These are phyloP conservation scores for Pterocarpus santalinus DNA, from an alignment of 306 rosid genomes.

Conservation along the genomic window DNA sequence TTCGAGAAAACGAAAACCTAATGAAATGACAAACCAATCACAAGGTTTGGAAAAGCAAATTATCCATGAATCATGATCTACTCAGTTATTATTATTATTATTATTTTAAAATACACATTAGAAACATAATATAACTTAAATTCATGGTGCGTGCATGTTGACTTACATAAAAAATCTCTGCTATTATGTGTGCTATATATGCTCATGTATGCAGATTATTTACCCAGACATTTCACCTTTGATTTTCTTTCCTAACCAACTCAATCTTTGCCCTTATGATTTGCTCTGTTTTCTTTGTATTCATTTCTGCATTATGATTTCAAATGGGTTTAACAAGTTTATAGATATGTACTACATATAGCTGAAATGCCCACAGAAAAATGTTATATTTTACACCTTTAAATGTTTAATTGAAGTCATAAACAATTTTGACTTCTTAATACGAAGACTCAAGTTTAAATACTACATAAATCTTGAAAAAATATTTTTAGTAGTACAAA, in stretches of 20 bases:
- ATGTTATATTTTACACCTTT: no score
- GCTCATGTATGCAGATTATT: background rate
- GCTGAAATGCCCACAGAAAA: no score
- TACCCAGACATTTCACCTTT: background rate
- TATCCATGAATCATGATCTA: background rate
- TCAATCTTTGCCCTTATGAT: background rate
- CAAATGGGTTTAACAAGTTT: background rate
- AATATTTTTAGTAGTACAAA: no score
- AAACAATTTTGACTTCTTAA: no score
- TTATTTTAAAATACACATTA: background rate
- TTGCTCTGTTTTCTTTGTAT: background rate
- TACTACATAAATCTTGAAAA: no score
- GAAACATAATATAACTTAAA: background rate
- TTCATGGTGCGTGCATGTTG: background rate
- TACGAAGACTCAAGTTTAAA: no score
- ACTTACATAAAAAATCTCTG: background rate
- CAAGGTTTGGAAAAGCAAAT: no score
- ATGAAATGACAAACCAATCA: background rate
- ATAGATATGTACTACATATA: no score
- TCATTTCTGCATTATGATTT: background rate
- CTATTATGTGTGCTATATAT: background rate
- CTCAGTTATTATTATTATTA: background rate
- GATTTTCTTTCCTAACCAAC: background rate
- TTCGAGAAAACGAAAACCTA: background rate
- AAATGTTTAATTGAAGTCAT: no score